phyloP scores from a whole-genome alignment of 2,329 filamentous ascomycete species.

The Bipolaris sorokiniana region DNA sequence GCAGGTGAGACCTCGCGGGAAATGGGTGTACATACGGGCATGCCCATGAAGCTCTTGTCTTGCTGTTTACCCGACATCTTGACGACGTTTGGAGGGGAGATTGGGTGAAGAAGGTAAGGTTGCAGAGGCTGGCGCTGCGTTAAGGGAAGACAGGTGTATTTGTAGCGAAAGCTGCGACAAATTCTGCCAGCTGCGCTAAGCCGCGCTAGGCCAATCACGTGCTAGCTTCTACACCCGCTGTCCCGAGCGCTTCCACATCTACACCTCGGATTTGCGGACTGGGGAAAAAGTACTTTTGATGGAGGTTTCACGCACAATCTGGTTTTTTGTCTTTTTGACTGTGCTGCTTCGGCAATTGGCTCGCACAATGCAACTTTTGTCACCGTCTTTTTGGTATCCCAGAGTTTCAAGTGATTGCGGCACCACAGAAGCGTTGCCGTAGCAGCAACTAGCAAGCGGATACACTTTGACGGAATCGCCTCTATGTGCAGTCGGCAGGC shows the following conservation, averaged over 20 bases:
- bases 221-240: slow-evolving; percentile 21
- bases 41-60: slow-evolving; percentile 51
- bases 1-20: slow-evolving; percentile 9
- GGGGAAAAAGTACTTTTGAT: slow-evolving; percentile 8
- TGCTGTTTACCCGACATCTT: slow-evolving; percentile 21
- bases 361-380: neutral
- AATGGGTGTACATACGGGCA: slow-evolving; percentile 48
- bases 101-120: slow-evolving; percentile 24
- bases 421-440: slow-evolving; percentile 26
- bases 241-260: slow-evolving; percentile 30
- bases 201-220: slow-evolving; percentile 26
- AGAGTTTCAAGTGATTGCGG: slow-evolving; percentile 1
- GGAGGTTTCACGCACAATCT: neutral
- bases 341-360: neutral
- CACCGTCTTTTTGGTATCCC: neutral
- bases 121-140: slow-evolving; percentile 27
- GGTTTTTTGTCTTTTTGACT: neutral
- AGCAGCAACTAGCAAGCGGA: slow-evolving; percentile 24
- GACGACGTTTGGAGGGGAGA: slow-evolving; percentile 27
- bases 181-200: slow-evolving; percentile 34
- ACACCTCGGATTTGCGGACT: slow-evolving; percentile 30
- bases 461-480: slow-evolving; percentile 21
- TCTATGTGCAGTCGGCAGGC: slow-evolving; percentile 18
- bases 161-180: slow-evolving; percentile 30
- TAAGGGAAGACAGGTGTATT: slow-evolving; percentile 33